These are phyloP conservation scores for Fusarium pseudocircinatum DNA, from an alignment of 2,329 filamentous ascomycete species.

Conservation along the genomic window DNA sequence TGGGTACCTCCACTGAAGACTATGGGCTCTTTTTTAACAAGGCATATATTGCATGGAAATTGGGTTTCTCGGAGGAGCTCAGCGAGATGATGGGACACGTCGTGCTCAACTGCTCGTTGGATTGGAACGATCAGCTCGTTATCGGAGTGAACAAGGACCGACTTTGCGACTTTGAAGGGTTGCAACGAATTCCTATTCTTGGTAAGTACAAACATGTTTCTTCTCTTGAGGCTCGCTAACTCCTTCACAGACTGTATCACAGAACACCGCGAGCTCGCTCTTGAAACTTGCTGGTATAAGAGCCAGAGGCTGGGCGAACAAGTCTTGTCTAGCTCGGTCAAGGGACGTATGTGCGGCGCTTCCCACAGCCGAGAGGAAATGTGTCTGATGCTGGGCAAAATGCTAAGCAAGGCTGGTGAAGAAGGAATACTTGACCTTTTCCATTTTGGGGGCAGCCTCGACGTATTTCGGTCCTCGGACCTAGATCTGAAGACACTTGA, in stretches of 20 bases:
- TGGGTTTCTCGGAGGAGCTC: constrained; percentile 14
- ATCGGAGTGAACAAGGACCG: not conserved
- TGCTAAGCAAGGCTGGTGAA: constrained; percentile 17
- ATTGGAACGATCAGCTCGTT: constrained; percentile 1
- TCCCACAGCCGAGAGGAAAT: not conserved
- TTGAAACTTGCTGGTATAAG: constrained; percentile 10
- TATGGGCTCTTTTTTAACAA: not conserved
- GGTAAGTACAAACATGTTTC: not conserved
- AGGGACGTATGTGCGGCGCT: not conserved
- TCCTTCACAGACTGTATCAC: constrained; percentile 6
- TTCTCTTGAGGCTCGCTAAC: not conserved
- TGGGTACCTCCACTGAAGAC: not conserved
- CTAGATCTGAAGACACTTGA: not conserved
- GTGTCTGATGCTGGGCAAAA: constrained; percentile 14
- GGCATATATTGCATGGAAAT: constrained; percentile 27
- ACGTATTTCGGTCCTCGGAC: not conserved
- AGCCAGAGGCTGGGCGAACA: constrained; percentile 11
- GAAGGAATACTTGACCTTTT: constrained; percentile 20
- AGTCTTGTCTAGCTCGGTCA: constrained; percentile 1
- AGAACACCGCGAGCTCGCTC: constrained; percentile 9
- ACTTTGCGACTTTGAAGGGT: not conserved
- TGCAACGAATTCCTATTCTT: constrained; percentile 13
- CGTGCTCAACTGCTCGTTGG: not conserved
- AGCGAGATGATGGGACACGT: not conserved
- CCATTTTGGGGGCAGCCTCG: not conserved